Conservation (phyloP, 2,329 filamentous ascomycete genomes). For the Pezicula rhizophila region DNA sequence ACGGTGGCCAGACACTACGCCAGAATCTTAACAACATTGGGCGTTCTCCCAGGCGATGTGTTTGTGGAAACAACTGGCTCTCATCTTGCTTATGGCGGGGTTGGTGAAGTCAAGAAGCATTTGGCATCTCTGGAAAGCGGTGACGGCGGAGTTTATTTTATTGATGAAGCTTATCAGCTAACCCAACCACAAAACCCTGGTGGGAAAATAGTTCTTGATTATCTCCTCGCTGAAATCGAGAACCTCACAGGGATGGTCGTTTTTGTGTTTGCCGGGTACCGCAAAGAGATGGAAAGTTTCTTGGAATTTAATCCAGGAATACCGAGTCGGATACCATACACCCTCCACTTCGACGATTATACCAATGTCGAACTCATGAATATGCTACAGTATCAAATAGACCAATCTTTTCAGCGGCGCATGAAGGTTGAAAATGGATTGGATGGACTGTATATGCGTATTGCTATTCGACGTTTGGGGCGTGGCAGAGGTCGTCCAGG, state of each 20-base stretch:
- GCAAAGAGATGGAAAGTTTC: conserved; percentile 69
- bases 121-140: conserved; percentile 53
- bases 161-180: conserved; percentile 76
- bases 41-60: conserved; percentile 51
- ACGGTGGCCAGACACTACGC: conserved; percentile 69
- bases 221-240: conserved; percentile 65
- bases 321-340: conserved; percentile 60
- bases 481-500: conserved; percentile 56
- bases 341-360: conserved; percentile 65
- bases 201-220: conserved; percentile 62
- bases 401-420: conserved; percentile 41
- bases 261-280: conserved; percentile 69
- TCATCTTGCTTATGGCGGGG: conserved; percentile 55
- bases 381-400: conserved; percentile 53
- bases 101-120: conserved; percentile 49
- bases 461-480: conserved; percentile 56
- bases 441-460: conserved; percentile 56
- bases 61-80: conserved; percentile 68
- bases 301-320: conserved; percentile 70
- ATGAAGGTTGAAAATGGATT: conserved; percentile 57
- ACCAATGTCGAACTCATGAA: conserved; percentile 54
- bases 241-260: conserved; percentile 63
- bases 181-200: conserved; percentile 49
- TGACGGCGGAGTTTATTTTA: conserved; percentile 66
- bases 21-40: conserved; percentile 55